phyloP scores from a whole-genome alignment of 148 eudicot species.

The Rhododendron molle region DNA sequence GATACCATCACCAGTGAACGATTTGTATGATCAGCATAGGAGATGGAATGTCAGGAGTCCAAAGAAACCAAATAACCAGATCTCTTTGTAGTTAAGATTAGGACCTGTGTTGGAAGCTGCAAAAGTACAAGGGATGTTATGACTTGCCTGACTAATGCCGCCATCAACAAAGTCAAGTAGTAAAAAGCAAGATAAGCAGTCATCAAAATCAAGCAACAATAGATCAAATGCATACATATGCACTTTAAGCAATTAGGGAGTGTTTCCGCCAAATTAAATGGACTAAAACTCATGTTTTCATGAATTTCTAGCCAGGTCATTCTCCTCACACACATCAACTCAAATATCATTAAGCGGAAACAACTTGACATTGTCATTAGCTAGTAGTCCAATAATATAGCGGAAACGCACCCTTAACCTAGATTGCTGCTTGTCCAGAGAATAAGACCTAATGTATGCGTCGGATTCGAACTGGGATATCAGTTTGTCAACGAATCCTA shows the following conservation, averaged over 20 bases:
- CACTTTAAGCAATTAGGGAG: background rate
- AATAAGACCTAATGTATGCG: background rate
- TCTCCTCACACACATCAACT: too few species aligned
- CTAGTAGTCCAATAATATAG: too few species aligned
- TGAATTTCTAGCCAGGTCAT: too few species aligned
- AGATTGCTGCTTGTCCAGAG: background rate
- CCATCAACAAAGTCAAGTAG: background rate
- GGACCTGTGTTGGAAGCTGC: conserved; percentile 21
- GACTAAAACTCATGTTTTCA: too few species aligned
- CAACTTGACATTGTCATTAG: too few species aligned
- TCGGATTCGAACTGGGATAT: background rate
- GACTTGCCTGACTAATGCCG: background rate
- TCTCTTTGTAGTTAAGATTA: background rate
- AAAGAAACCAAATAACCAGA: conserved; percentile 4
- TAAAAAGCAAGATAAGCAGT: background rate
- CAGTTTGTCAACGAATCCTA: background rate
- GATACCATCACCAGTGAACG: background rate
- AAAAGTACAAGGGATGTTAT: background rate
- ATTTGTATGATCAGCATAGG: conserved; percentile 3
- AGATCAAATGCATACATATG: background rate
- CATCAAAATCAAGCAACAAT: background rate
- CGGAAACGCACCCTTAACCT: background rate
- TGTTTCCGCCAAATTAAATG: background rate
- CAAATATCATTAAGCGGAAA: too few species aligned
- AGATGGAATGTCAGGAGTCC: conserved; percentile 18